These are phyloP conservation scores for Drechslerella dactyloides DNA, from an alignment of 2,329 filamentous ascomycete species.

Conservation along the genomic window DNA sequence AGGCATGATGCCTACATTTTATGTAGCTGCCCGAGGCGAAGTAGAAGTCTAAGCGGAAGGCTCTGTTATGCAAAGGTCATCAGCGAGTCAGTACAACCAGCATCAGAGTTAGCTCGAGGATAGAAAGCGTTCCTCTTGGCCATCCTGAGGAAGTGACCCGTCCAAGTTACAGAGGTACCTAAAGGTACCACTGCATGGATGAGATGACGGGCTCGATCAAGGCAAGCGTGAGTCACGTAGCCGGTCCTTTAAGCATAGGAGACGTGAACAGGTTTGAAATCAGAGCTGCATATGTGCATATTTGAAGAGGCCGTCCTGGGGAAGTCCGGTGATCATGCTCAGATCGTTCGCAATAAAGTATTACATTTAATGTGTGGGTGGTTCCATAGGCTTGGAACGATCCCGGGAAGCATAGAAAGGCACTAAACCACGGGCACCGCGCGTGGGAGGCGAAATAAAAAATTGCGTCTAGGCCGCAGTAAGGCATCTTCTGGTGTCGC, in stretches of 20 bases:
- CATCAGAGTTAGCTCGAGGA: constrained; percentile 20
- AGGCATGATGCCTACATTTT: constrained; percentile 48
- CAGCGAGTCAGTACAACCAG: constrained; percentile 22
- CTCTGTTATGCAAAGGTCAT: constrained; percentile 43
- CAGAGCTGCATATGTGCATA: constrained; percentile 18
- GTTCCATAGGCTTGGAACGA: constrained; percentile 15
- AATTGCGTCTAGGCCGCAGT: constrained; percentile 45
- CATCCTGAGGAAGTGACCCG: constrained; percentile 17
- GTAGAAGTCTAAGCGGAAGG: constrained; percentile 19
- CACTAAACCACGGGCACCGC: constrained; percentile 36
- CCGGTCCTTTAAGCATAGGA: constrained; percentile 24
- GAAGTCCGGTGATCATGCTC: constrained; percentile 47
- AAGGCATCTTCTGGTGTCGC: constrained; percentile 41
- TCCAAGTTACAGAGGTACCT: constrained; percentile 35
- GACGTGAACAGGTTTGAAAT: constrained; percentile 32
- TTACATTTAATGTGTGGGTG: constrained; percentile 26
- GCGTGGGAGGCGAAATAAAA: constrained; percentile 39
- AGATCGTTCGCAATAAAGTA: constrained; percentile 47
- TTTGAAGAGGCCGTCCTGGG: constrained; percentile 11
- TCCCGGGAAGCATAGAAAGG: constrained; percentile 19
- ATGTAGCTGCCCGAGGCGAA: constrained; percentile 47
- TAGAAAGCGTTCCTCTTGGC: constrained; percentile 8
- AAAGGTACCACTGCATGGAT: constrained; percentile 40
- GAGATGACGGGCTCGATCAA: constrained; percentile 34
- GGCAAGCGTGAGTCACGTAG: constrained; percentile 45